Evolutionary conservation across 2,329 filamentous ascomycete genomes (phyloP), one percentile per base, ranked within the genome.

Genomic region (Sclerotinia borealis): DNA sequence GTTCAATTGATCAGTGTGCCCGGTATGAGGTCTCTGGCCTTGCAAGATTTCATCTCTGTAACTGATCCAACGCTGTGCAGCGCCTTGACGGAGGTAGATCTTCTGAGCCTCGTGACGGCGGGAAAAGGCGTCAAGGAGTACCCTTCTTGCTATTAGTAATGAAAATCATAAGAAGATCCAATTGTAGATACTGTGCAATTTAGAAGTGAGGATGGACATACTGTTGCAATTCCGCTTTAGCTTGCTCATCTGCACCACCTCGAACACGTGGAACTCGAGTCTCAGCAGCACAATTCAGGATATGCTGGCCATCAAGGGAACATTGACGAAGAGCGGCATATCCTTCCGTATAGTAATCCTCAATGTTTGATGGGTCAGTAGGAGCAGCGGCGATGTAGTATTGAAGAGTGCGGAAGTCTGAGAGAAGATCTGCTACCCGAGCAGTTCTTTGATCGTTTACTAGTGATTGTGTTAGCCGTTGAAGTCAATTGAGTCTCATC

Each of bases 21-120:
- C 76, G 49, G 78, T 75, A 65, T 75, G 77, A 52, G 83, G 81
- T 69, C 78, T 77, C 43, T 78, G 76, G 54, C 82, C 82, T 70
- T 81, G 79, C 47, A 88, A 76, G 62, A 86, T 77, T 47, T 77
- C 74, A 43, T 81, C 79, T 64, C 85, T 79, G 72, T 78, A 80
- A 64, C 81, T 77, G 64, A 87, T 73, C 85, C 85, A 88, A 68
- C 80, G 76, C 73, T 85, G 83, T 41, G 83, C 84, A 34, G 84
- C 85, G 31, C 77, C 78, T 72, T 88, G 85, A 39, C 85, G 80
- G 64, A 85, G 77, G 68, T 83, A 85, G 68, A 88, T 88, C 77
- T 87, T 88, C 68, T 86, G 85, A 34, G 77, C 84, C 70, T 87
- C 83, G 73, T 88, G 85, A 59, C 85, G 79, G 68, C 85, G 79